Evolutionary conservation across 129 eudicot genomes (phyloP).

Genomic region (Smallanthus sonchifolius): DNA sequence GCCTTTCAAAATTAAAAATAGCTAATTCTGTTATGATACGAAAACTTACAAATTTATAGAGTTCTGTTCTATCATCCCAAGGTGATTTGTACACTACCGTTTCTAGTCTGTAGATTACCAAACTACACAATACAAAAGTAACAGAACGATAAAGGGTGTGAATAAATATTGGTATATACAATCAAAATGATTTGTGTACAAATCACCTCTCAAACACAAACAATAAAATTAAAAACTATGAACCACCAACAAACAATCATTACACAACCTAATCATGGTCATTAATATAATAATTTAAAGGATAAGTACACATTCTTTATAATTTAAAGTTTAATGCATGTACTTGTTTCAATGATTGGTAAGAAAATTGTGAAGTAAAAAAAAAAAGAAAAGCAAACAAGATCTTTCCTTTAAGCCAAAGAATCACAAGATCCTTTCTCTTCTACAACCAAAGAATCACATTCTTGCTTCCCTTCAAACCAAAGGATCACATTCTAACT

Average conservation of each 20-base stretch:
- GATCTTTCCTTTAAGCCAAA: conserved; percentile 32
- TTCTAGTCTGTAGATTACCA: too few species aligned
- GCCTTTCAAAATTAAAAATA: too few species aligned
- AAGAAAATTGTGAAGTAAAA: conserved; percentile 15
- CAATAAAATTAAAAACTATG: neutral
- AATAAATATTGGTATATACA: too few species aligned
- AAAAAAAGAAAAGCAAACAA: conserved; percentile 20
- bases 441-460: conserved; percentile 30
- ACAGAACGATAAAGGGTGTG: too few species aligned
- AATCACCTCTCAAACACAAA: too few species aligned
- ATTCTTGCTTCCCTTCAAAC: conserved; percentile 33
- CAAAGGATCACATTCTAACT: conserved; percentile 21
- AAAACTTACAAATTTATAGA: too few species aligned
- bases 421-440: conserved; percentile 27
- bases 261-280: neutral
- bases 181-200: too few species aligned
- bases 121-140: too few species aligned
- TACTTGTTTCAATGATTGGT: conserved; percentile 23
- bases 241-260: neutral
- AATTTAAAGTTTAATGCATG: neutral
- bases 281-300: neutral
- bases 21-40: too few species aligned
- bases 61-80: too few species aligned
- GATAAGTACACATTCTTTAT: neutral
- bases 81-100: too few species aligned